phyloP scores from a whole-genome alignment of 805 yeast species.

The Metschnikowia cubensis region DNA sequence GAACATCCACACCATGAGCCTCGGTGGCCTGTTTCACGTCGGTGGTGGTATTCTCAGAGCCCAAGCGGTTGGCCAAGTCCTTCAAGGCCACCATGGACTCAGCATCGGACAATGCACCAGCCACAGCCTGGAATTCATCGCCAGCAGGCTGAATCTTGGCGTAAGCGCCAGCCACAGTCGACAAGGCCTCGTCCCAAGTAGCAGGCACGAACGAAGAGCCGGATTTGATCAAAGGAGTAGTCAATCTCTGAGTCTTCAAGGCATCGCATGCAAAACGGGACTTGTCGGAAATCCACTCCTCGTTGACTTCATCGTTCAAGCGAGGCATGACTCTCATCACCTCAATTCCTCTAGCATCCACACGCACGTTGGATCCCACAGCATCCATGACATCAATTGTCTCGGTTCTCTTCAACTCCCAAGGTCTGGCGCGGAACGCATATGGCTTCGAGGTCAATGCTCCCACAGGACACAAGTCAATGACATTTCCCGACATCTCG shows the following conservation, averaged over 20 bases:
- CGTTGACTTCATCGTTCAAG: constrained; percentile 79
- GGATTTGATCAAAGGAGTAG: constrained; percentile 70
- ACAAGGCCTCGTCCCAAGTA: constrained; percentile 84
- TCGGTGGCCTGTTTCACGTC: constrained; percentile 58
- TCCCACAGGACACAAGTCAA: constrained; percentile 89
- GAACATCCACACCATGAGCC: constrained; percentile 66
- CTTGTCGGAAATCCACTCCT: constrained; percentile 90
- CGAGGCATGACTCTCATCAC: constrained; percentile 86
- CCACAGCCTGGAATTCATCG: constrained; percentile 73
- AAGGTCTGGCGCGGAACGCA: constrained; percentile 89
- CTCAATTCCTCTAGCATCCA: constrained; percentile 82
- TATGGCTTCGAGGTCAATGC: constrained; percentile 88
- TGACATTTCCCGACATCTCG: constrained; percentile 81
- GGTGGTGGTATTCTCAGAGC: constrained; percentile 75
- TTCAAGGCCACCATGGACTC: constrained; percentile 79
- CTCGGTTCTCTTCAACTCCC: constrained; percentile 90
- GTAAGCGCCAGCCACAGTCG: constrained; percentile 62
- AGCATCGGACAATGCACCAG: constrained; percentile 79
- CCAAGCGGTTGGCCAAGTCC: constrained; percentile 70
- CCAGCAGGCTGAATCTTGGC: constrained; percentile 53
- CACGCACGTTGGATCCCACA: constrained; percentile 76
- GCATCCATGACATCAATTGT: constrained; percentile 82
- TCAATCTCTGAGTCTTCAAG: constrained; percentile 77
- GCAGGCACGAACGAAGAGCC: constrained; percentile 69
- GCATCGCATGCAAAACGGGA: constrained; percentile 85